phyloP scores from a whole-genome alignment of 179 eudicot species.

The Amaranthus tricolor region DNA sequence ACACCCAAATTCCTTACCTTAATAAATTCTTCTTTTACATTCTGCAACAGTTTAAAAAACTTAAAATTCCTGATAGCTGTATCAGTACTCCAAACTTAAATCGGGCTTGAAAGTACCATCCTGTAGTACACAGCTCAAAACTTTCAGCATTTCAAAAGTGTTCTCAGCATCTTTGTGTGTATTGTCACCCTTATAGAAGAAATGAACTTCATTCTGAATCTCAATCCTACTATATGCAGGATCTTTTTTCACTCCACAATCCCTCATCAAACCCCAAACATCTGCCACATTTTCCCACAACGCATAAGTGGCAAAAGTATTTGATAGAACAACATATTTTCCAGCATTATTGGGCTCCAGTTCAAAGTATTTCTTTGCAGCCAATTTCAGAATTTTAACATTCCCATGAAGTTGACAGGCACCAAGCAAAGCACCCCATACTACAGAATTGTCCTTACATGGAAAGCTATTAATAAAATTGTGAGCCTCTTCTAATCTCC shows the following conservation, averaged over 20 bases:
- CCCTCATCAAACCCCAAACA: constrained; percentile 69
- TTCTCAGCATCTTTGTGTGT: constrained; percentile 49
- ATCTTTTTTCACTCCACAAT: constrained; percentile 64
- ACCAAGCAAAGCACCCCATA: constrained; percentile 91
- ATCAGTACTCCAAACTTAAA: constrained; percentile 20
- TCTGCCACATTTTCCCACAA: constrained; percentile 78
- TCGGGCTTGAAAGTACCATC: constrained; percentile 41
- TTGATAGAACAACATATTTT: constrained; percentile 74
- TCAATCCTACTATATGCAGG: constrained; percentile 88
- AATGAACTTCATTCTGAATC: constrained; percentile 54
- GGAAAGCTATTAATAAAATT: constrained; percentile 55
- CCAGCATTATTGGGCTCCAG: constrained; percentile 79
- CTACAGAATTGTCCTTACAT: constrained; percentile 54
- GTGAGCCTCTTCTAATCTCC: constrained; percentile 7
- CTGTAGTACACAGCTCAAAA: constrained; percentile 42
- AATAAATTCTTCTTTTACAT: constrained; percentile 8
- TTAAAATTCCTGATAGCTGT: neutral
- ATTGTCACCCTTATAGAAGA: constrained; percentile 69
- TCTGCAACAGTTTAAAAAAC: neutral
- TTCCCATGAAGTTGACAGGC: constrained; percentile 75
- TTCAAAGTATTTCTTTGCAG: constrained; percentile 63
- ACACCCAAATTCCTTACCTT: constrained; percentile 3
- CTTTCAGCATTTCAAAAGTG: constrained; percentile 45
- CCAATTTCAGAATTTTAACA: constrained; percentile 55
- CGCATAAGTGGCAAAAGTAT: constrained; percentile 68